Base-by-base conservation (phyloP, 75 land plant genomes). In the Larix kaempferi region DNA sequence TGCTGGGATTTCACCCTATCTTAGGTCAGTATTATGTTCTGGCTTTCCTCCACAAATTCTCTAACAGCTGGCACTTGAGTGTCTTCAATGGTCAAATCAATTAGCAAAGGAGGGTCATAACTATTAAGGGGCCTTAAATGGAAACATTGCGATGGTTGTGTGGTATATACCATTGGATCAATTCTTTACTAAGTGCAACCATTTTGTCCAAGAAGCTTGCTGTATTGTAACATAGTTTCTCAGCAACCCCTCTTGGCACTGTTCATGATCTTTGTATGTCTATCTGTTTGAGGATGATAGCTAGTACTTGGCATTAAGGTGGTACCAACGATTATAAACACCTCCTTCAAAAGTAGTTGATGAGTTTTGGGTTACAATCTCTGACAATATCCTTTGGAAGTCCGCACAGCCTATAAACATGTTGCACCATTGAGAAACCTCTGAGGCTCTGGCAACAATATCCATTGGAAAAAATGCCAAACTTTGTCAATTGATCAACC, bases 401-500 rank as follows among this genome's bases (percentile, higher is more conserved):
- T 22, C 33, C 74, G 8, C 41, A 4, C 21, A 49, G 21, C 4
- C n/a, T 72, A 72, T 72, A 72, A 27, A 29, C 10, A 35, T 72
- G 49, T 52, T 72, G 54, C 74, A 72, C 16, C 11, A 35, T 13
- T 16, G 37, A 4, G 14, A 16, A 66, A 66, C n/a, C 4, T 16
- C 10, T 35, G 16, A 35, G n/a, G 22, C 14, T 57, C 0, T 57
- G 5, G 16, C 0, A 35, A n/a, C 16, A 35, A 29, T 13, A 11
- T 10, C 3, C 17, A 57, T 19, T 14, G 39, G 35, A 26, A 19
- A 74, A 74, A 23, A 15, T 57, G 12, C 17, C 73, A 6, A 63
- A 5, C 73, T 77, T 77, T 14, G 63, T 22, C 33, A 77, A 64
- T 37, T 37, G 11, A 37, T 64, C 79, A 21, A 77, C 79, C 35